These are phyloP conservation scores for Aristolochia californica DNA, from an alignment of 164 flowering plant genomes.

Conservation along the genomic window DNA sequence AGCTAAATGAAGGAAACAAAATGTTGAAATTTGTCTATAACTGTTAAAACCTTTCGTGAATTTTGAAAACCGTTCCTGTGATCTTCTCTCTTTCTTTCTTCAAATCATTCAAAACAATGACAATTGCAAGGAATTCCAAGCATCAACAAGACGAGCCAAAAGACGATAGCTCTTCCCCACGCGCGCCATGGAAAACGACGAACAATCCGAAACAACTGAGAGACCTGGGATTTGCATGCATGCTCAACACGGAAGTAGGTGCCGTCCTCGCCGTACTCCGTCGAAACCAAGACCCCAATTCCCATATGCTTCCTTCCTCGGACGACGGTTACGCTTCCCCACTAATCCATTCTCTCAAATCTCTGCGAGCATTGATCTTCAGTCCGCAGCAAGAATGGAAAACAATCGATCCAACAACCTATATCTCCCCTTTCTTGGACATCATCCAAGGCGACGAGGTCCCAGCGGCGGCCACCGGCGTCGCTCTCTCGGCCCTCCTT, in stretches of 20 bases:
- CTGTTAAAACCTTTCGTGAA: too few species aligned
- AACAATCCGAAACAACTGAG: conserved; percentile 10
- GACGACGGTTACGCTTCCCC: conserved; percentile 45
- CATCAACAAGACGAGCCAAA: too few species aligned
- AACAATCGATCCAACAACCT: conserved; percentile 49
- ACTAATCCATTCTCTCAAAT: conserved; percentile 51
- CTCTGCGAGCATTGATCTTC: conserved; percentile 60
- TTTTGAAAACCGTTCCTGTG: too few species aligned
- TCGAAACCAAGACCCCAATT: conserved; percentile 23
- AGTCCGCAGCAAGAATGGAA: conserved; percentile 75
- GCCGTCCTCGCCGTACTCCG: conserved; percentile 79
- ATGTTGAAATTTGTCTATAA: too few species aligned
- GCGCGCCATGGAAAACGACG: conserved; percentile 4
- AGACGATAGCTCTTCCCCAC: too few species aligned
- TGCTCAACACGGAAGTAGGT: conserved; percentile 78
- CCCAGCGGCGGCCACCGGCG: conserved; percentile 58
- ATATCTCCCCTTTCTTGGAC: conserved; percentile 73
- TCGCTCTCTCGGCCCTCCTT: conserved; percentile 54
- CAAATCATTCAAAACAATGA: too few species aligned
- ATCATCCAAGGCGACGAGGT: conserved; percentile 66
- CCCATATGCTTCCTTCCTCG: conserved; percentile 26
- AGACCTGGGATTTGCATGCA: conserved; percentile 67
- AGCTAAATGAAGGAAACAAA: too few species aligned
- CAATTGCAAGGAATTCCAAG: too few species aligned
- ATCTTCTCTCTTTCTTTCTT: too few species aligned